Evolutionary conservation across 2,329 filamentous ascomycete genomes (phyloP).

Genomic region (Plenodomus tracheiphilus): DNA sequence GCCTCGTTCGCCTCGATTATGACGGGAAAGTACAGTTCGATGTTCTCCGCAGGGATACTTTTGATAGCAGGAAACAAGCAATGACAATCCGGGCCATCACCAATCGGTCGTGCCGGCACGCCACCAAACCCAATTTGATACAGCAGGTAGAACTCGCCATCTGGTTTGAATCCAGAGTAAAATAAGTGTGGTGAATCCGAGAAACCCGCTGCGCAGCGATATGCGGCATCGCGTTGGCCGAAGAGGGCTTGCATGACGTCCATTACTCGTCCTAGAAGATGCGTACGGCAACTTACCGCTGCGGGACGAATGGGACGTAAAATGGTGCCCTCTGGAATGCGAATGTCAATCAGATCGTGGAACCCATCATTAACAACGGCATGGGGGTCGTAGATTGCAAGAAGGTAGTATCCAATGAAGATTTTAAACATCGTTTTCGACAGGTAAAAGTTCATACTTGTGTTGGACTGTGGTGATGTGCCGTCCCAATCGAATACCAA

Average conservation of each 20-base stretch:
- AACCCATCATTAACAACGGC: constrained; percentile 57
- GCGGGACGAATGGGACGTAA: constrained; percentile 54
- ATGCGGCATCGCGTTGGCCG: constrained; percentile 51
- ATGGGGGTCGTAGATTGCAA: constrained; percentile 54
- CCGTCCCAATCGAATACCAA: constrained; percentile 55
- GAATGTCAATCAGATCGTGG: constrained; percentile 54
- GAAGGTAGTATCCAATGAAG: constrained; percentile 55
- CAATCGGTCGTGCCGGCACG: constrained; percentile 52
- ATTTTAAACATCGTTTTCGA: constrained; percentile 57
- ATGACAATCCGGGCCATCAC: constrained; percentile 56
- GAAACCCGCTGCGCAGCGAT: constrained; percentile 55
- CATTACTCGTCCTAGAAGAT: constrained; percentile 53
- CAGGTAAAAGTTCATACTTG: constrained; percentile 55
- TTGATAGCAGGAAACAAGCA: constrained; percentile 57
- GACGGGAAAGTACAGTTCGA: constrained; percentile 54
- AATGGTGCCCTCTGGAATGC: constrained; percentile 51
- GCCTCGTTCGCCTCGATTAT: constrained; percentile 55
- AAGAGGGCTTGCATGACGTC: constrained; percentile 57
- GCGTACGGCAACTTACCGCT: constrained; percentile 53
- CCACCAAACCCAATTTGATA: constrained; percentile 58
- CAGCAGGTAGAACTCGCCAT: constrained; percentile 54
- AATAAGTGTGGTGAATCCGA: constrained; percentile 57
- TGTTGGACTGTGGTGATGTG: constrained; percentile 52
- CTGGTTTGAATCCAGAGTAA: constrained; percentile 54
- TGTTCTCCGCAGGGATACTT: constrained; percentile 54